Conservation (phyloP, 176 grass and related monocot species). For the Ensete glaucum region DNA sequence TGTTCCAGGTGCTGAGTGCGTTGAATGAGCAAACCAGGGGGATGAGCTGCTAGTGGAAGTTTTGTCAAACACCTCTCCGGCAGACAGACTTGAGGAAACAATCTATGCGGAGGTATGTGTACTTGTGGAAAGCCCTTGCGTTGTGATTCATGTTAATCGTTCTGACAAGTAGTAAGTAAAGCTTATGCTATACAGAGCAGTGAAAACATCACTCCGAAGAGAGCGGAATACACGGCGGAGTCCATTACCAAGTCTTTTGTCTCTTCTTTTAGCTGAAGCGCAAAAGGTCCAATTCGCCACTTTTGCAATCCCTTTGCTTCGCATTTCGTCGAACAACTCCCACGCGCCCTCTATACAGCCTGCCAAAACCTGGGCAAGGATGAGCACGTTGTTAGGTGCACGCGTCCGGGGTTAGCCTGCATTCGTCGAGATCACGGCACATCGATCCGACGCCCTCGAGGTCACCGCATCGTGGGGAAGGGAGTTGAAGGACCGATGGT, state of each 20-base stretch:
- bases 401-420: slow-evolving; percentile 21
- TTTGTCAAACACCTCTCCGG: neutral
- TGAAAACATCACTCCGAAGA: slow-evolving; percentile 22
- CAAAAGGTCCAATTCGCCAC: slow-evolving; percentile 25
- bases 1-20: slow-evolving; percentile 1
- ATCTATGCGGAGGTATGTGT: no score
- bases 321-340: slow-evolving; percentile 64
- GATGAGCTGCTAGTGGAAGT: neutral
- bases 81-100: no score
- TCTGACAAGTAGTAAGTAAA: no score
- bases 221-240: slow-evolving; percentile 36
- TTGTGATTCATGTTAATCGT: no score
- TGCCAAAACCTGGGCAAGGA: slow-evolving; percentile 3
- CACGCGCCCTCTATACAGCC: slow-evolving; percentile 20
- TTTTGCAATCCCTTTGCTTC: slow-evolving; percentile 21
- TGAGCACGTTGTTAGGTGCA: slow-evolving; percentile 50
- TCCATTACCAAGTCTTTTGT: slow-evolving; percentile 28
- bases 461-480: slow-evolving; percentile 39
- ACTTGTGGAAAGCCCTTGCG: no score
- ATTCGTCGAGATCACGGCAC: slow-evolving; percentile 11
- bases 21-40: slow-evolving; percentile 19
- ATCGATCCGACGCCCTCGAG: slow-evolving; percentile 10
- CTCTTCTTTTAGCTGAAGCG: slow-evolving; percentile 50
- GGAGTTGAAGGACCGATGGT: slow-evolving; percentile 48
- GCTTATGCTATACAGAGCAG: no score